Conservation (phyloP, 768 basidiomycete species). For the Amanita jacksonii region DNA sequence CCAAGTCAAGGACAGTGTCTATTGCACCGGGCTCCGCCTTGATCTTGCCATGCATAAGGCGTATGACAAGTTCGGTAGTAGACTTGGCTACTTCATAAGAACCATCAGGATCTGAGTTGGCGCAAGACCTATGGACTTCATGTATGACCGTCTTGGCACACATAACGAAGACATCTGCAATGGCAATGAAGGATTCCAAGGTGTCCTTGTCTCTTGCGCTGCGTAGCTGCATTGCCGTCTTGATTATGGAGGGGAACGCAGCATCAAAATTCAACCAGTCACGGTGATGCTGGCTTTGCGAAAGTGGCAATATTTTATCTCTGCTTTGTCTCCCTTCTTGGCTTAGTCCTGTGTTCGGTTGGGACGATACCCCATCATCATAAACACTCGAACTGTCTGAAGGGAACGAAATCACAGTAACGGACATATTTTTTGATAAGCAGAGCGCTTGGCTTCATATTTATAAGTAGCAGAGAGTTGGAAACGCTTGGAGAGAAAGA, state of each 20-base stretch:
- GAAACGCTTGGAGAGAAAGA: no score
- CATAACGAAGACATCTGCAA: neutral
- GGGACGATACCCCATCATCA: no score
- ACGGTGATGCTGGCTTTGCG: neutral
- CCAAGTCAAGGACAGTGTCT: conserved; percentile 1
- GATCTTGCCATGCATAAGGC: conserved; percentile 1
- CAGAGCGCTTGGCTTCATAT: no score
- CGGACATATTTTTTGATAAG: neutral
- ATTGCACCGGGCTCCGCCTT: neutral
- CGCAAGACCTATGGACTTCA: neutral
- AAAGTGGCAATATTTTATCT: neutral
- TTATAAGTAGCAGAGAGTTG: no score
- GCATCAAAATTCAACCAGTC: neutral
- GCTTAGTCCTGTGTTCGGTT: neutral
- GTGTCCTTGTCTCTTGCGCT: neutral
- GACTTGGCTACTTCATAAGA: conserved; percentile 1
- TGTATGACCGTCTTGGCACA: conserved; percentile 1
- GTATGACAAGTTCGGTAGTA: conserved; percentile 1
- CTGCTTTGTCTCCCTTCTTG: no score
- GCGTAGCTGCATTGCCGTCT: conserved; percentile 1
- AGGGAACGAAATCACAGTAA: neutral
- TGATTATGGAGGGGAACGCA: conserved; percentile 1
- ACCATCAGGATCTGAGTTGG: neutral
- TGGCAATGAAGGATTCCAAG: neutral
- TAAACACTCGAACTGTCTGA: neutral